A percentile compares a stretch with the other conserved stretches of the same genome.
Evolutionary conservation across 179 eudicot genomes (phyloP).

Genomic region (Beta corolliflora): DNA sequence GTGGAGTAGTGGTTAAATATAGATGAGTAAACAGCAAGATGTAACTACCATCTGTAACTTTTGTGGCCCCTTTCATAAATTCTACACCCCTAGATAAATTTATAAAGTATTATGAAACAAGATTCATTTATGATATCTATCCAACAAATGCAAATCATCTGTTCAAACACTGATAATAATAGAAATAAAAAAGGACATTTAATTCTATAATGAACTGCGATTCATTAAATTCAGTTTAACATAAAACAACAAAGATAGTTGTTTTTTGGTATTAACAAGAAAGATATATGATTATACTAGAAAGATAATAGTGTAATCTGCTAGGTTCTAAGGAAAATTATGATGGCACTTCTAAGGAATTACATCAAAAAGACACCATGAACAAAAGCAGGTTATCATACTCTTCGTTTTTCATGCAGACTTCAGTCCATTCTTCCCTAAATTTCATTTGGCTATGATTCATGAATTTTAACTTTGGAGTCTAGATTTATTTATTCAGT

Average conservation of each 20-base stretch:
- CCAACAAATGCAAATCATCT: not conserved
- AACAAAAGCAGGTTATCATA: too few species aligned
- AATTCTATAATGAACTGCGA: not conserved
- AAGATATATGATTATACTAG: not conserved
- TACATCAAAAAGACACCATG: too few species aligned
- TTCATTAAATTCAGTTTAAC: not conserved
- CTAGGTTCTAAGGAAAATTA: too few species aligned
- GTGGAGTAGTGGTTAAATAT: not conserved
- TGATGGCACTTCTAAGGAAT: too few species aligned
- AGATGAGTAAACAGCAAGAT: not conserved
- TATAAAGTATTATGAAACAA: not conserved
- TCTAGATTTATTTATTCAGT: too few species aligned
- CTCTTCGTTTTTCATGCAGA: too few species aligned
- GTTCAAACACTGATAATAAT: not conserved
- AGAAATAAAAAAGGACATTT: not conserved
- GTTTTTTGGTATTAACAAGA: too few species aligned
- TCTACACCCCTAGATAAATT: not conserved
- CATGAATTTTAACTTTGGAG: too few species aligned
- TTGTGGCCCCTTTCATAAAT: not conserved
- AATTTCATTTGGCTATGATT: too few species aligned
- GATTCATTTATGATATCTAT: not conserved
- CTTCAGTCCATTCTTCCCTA: too few species aligned
- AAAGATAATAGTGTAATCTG: too few species aligned
- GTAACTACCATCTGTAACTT: not conserved
- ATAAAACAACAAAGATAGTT: not conserved